Evolutionary conservation across 139 green algal genomes (phyloP).

Genomic region (Tetradesmus lagerheimii): DNA sequence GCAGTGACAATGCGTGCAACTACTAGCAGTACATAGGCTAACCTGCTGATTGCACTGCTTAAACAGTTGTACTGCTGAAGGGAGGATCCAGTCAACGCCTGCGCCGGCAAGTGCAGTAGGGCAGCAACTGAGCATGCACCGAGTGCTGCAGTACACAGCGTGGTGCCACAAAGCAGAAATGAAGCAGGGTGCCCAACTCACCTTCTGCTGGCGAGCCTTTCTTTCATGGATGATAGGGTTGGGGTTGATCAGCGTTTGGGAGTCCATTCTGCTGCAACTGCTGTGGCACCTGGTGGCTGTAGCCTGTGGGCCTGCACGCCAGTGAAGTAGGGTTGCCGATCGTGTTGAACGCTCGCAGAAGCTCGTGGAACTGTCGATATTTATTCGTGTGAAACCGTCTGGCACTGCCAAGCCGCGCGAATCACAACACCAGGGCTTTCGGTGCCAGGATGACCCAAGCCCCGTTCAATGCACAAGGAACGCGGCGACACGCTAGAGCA

Average conservation of each 20-base stretch:
- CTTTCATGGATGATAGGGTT: constrained; percentile 74
- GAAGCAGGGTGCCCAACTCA: neutral
- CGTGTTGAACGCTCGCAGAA: too few relatives aligned
- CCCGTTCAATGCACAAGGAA: too few relatives aligned
- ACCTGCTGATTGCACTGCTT: neutral
- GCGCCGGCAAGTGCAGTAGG: neutral
- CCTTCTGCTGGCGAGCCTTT: constrained; percentile 46
- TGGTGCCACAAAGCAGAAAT: neutral
- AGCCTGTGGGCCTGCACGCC: neutral
- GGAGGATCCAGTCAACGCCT: neutral
- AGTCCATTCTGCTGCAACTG: neutral
- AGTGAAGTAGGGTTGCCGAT: neutral
- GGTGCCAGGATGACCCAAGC: neutral
- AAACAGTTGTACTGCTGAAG: neutral
- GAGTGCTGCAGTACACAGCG: neutral
- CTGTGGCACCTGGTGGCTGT: neutral
- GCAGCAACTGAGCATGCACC: neutral
- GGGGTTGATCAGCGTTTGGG: constrained; percentile 81
- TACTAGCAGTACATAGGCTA: neutral
- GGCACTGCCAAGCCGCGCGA: neutral
- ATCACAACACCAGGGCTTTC: neutral
- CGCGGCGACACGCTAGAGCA: too few relatives aligned
- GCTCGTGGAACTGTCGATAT: neutral
- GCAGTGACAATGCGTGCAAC: neutral
- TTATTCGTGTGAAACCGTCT: neutral